Conservation (phyloP, 148 eudicot genomes). For the Rheum nobile region DNA sequence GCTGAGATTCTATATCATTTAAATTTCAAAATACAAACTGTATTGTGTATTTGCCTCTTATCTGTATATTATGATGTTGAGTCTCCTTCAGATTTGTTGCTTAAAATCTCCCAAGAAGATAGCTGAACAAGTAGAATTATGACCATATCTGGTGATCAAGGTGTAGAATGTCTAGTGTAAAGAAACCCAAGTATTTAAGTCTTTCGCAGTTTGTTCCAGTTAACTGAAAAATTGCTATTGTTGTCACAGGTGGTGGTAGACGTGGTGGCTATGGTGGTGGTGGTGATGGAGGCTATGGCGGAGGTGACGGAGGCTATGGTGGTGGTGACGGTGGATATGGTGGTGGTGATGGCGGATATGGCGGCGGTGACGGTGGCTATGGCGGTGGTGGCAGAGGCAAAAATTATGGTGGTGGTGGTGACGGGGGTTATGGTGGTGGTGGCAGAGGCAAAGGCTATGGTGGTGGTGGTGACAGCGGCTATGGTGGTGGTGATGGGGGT, state of each 20-base stretch:
- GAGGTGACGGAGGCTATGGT: not conserved
- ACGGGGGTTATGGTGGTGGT: constrained; percentile 12
- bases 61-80: not conserved
- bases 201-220: not conserved
- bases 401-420: not conserved
- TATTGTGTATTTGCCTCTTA: too few relatives aligned
- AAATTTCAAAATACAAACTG: not conserved
- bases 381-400: not conserved
- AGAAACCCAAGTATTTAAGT: not conserved
- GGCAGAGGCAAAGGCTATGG: constrained; percentile 32
- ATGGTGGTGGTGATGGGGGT: constrained; percentile 22
- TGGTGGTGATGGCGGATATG: not conserved
- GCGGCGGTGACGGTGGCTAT: not conserved
- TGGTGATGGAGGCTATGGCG: constrained; percentile 18
- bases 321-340: not conserved
- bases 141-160: not conserved
- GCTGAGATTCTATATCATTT: not conserved
- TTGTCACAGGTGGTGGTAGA: not conserved
- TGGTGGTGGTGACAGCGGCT: constrained; percentile 22
- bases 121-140: too few relatives aligned
- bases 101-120: not conserved
- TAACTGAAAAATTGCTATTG: not conserved
- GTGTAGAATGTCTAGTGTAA: not conserved
- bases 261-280: not conserved
- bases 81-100: not conserved